Conservation (phyloP, 208 protist genomes). For the Leishmania martiniquensis region DNA sequence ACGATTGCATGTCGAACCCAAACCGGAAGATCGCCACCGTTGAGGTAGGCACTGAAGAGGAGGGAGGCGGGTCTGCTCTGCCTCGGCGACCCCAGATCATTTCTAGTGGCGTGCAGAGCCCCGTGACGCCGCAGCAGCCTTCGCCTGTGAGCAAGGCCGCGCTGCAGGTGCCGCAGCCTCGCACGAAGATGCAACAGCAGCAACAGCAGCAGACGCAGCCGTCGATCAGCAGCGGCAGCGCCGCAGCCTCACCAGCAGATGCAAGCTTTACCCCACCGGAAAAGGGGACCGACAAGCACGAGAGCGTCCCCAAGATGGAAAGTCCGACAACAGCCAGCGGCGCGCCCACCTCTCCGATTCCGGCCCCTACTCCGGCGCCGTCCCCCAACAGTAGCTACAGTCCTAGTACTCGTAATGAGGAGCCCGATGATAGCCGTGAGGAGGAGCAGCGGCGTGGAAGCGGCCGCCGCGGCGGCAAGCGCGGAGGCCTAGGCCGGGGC, state of each 20-base stretch:
- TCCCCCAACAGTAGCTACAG: slow-evolving; percentile 16
- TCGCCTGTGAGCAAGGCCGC: slow-evolving; percentile 28
- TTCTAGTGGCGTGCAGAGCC: slow-evolving; percentile 10
- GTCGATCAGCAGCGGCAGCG: slow-evolving; percentile 17
- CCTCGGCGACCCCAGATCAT: slow-evolving; percentile 14
- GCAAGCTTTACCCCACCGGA: slow-evolving; percentile 28
- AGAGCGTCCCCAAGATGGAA: slow-evolving; percentile 12
- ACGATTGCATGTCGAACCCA: neutral
- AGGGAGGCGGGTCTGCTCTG: neutral
- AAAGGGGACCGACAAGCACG: slow-evolving; percentile 27
- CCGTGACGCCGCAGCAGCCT: slow-evolving; percentile 18
- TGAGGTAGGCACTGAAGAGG: neutral
- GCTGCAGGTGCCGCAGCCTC: slow-evolving; percentile 69
- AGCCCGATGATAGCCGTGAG: slow-evolving; percentile 26
- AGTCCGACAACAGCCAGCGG: slow-evolving; percentile 5
- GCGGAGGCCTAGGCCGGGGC: slow-evolving; percentile 24
- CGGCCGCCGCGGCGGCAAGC: slow-evolving; percentile 23
- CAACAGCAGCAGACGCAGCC: slow-evolving; percentile 36
- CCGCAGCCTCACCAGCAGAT: slow-evolving; percentile 31
- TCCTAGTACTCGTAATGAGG: slow-evolving; percentile 23
- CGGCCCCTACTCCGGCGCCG: slow-evolving; percentile 3
- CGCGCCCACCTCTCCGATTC: slow-evolving; percentile 3
- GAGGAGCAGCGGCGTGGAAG: slow-evolving; percentile 40
- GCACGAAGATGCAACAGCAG: slow-evolving; percentile 58
- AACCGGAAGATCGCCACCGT: neutral